phyloP scores from a whole-genome alignment of 768 basidiomycete species.

The Agrocybe pediades region DNA sequence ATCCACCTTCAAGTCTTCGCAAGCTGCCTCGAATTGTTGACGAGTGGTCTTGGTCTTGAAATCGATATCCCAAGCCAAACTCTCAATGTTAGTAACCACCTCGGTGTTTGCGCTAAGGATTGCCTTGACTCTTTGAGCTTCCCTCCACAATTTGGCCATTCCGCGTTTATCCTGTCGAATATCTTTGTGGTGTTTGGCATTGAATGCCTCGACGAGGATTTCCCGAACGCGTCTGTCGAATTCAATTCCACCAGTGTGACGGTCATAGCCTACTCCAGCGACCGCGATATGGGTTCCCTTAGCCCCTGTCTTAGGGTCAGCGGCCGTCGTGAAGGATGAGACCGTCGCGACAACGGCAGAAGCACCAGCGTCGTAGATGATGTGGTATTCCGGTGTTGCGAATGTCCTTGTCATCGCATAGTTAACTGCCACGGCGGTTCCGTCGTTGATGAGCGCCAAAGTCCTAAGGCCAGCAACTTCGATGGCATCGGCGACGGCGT shows the following conservation, averaged over 20 bases:
- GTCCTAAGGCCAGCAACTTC: constrained; percentile 88
- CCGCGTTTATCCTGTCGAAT: constrained; percentile 76
- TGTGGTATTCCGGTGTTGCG: constrained; percentile 75
- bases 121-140: constrained; percentile 87
- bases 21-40: constrained; percentile 75
- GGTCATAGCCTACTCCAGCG: constrained; percentile 82
- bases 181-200: constrained; percentile 66
- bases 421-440: constrained; percentile 94
- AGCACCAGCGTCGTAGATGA: constrained; percentile 95
- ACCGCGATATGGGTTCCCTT: constrained; percentile 73
- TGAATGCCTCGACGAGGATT: constrained; percentile 75
- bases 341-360: constrained; percentile 78
- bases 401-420: constrained; percentile 97
- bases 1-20: constrained; percentile 59
- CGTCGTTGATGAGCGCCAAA: constrained; percentile 88
- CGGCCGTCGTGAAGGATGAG: constrained; percentile 60
- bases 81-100: constrained; percentile 82
- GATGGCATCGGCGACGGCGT: constrained; percentile 89
- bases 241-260: constrained; percentile 76
- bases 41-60: constrained; percentile 80
- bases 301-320: constrained; percentile 51
- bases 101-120: constrained; percentile 94
- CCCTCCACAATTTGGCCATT: constrained; percentile 94
- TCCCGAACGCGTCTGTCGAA: constrained; percentile 84
- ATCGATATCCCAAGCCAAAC: constrained; percentile 87